Base-by-base conservation (phyloP, 179 eudicot genomes). In the Spinacia oleracea region DNA sequence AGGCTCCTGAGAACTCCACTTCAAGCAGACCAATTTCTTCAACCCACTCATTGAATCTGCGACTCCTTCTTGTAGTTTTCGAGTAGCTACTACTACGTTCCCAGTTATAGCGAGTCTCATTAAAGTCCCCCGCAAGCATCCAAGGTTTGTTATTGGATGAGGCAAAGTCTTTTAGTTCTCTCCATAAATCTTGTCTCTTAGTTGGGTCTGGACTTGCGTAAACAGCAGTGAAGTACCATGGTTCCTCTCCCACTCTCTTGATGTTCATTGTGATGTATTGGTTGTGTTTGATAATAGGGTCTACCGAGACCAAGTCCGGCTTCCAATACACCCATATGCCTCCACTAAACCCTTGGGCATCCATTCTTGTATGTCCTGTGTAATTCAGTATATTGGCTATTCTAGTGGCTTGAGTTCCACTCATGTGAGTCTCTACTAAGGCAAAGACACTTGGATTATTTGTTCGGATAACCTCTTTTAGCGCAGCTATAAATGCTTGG, bases 201-300 rank as follows among this genome's bases (percentile, higher is more conserved):
- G 62, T 9, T 3, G 72, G 60, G 1, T 63, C 62, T 0, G 79
- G 79, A 7, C 72, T 64, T 0, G 72, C 79, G 21, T 76, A 76
- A 0, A 76, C 32, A 0, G 63, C 60, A 0, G 63, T 14, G 4
- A 75, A 75, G 11, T n/a, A 38, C 77, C 77, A 74, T 10, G 77
- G 77, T 0, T 1, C 1, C 6, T 16, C 59, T 1, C 71, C 59
- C 4, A 11, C 0, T 5, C 42, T 3, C 0, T 55, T 9, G 0
- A 74, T 62, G 0, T 40, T 40, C 21, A 74, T 14, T 12, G 77
- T 74, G 18, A 74, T 40, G 14, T 58, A 56, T 16, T 74, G 69
- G 7, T n/a, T 9, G 40, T 4, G 2, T 35, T 35, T n/a, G n/a
- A n/a, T n/a, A n/a, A n/a, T n/a, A n/a, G n/a, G n/a, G n/a, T n/a